Percentiles rank a stretch among this genome's conserved stretches.
Conservation (phyloP, 1,139 yeast species). For the Pichia sp. region DNA sequence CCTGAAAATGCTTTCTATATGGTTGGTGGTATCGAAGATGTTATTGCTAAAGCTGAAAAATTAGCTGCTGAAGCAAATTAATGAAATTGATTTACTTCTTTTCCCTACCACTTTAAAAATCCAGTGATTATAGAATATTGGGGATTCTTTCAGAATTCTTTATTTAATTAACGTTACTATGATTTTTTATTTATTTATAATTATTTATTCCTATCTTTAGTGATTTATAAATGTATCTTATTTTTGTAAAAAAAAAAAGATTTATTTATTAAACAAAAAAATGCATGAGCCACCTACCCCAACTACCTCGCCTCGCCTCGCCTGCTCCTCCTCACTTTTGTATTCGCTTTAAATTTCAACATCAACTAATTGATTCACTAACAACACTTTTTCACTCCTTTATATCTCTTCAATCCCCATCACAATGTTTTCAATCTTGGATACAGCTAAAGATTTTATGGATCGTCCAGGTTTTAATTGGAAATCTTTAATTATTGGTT, state of each 20-base stretch:
- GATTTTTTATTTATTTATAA: conserved; percentile 17
- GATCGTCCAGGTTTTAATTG: conserved; percentile 66
- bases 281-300: too few species aligned
- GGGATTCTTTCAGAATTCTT: conserved; percentile 5
- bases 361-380: too few species aligned
- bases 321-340: too few species aligned
- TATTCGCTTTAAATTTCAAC: too few species aligned
- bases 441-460: conserved; percentile 24
- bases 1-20: conserved; percentile 99
- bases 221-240: conserved; percentile 17
- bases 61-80: conserved; percentile 89
- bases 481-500: conserved; percentile 68
- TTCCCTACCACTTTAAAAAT: conserved; percentile 9
- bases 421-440: conserved; percentile 27
- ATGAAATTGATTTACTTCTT: too few species aligned
- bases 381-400: background rate
- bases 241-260: conserved; percentile 13
- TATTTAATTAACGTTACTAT: conserved; percentile 13
- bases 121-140: conserved; percentile 9
- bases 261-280: conserved; percentile 12
- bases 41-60: conserved; percentile 96
- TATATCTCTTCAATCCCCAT: too few species aligned
- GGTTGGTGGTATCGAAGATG: conserved; percentile 99
- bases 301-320: too few species aligned
- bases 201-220: conserved; percentile 17